Evolutionary conservation across 1,139 yeast species (phyloP).

Genomic region (Pichia sp.): DNA sequence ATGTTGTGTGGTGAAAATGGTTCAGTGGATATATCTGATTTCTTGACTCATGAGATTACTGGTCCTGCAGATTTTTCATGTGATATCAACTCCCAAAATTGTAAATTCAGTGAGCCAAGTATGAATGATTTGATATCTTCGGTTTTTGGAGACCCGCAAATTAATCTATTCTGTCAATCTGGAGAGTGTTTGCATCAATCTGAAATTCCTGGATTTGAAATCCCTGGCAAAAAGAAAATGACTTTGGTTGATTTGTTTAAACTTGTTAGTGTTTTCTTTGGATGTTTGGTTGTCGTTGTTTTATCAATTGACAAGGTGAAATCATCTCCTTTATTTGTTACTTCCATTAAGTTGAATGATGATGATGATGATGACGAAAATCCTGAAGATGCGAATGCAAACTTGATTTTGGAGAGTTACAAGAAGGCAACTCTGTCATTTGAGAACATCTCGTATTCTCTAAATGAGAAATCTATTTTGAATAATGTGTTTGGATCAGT

Average conservation of each 20-base stretch:
- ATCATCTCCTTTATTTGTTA: slow-evolving; percentile 53
- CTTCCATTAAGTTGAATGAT: slow-evolving; percentile 17
- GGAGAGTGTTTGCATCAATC: slow-evolving; percentile 91
- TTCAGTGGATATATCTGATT: slow-evolving; percentile 89
- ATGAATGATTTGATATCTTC: slow-evolving; percentile 87
- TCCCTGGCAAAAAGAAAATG: slow-evolving; percentile 51
- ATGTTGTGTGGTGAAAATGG: slow-evolving; percentile 94
- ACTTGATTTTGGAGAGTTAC: slow-evolving; percentile 40
- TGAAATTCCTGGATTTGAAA: slow-evolving; percentile 82
- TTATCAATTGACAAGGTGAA: slow-evolving; percentile 45
- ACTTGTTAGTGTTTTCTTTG: slow-evolving; percentile 41
- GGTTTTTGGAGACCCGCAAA: slow-evolving; percentile 89
- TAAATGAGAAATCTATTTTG: slow-evolving; percentile 49
- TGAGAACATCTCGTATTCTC: slow-evolving; percentile 58
- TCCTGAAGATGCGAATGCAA: slow-evolving; percentile 20
- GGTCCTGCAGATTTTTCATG: slow-evolving; percentile 95
- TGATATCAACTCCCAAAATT: slow-evolving; percentile 48
- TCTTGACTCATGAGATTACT: slow-evolving; percentile 75
- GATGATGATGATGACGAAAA: slow-evolving; percentile 28
- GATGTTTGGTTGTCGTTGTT: slow-evolving; percentile 30
- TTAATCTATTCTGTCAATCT: slow-evolving; percentile 68
- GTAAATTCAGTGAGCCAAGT: slow-evolving; percentile 87
- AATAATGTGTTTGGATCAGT: slow-evolving; percentile 64
- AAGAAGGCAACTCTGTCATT: slow-evolving; percentile 76
- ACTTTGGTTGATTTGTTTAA: slow-evolving; percentile 34